Evolutionary conservation across 139 green algal species (phyloP), one percentile per base, ranked within the genome.

Genomic region (Picochlorum costavermella): DNA sequence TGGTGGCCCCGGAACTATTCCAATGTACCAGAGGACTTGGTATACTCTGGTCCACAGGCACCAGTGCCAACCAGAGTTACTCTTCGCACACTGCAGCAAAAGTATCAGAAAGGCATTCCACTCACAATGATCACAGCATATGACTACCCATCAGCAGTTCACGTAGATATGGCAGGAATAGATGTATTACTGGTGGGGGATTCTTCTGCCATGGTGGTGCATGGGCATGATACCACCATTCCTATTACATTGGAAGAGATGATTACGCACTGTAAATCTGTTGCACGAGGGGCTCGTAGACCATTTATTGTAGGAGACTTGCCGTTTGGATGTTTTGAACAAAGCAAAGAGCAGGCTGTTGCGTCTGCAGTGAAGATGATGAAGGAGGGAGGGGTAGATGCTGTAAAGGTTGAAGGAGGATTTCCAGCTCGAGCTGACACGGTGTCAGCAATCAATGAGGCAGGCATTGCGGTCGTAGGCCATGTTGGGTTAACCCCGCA

Each of bases 221-320:
- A 98, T 64, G 94, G 94, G n/a, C 84, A 98, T 70, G 94, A 99
- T 83, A 98, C 94, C 29, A 99, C 94, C 1, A 82, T 98, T 55
- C 94, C 94, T 16, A 79, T 99, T 49, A 97, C 91, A 0, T 44
- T 99, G 29, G 89, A 97, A 2, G 91, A 97, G 31, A 98, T 98
- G 89, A 67, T 98, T n/a, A 14, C 78, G 60, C 93, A 98, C 79
- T 97, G 90, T 79, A 75, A 72, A 30, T 82, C 92, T 37, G 93
- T 92, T 25, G 76, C 83, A 5, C 72, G 93, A 6, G 93, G 94
- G 1, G 84, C 90, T 6, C 56, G 64, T 14, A 64, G 84, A 14
- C 55, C 70, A 3, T 71, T 83, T 37, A 58, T 92, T 11, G 61
- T 94, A 23, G 90, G 79, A 0, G 91, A 97, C 74, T 64, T 97